Evolutionary conservation across 2,329 filamentous ascomycete species (phyloP), one percentile per base, ranked within the genome.

Genomic region (Trichophyton schoenleinii): DNA sequence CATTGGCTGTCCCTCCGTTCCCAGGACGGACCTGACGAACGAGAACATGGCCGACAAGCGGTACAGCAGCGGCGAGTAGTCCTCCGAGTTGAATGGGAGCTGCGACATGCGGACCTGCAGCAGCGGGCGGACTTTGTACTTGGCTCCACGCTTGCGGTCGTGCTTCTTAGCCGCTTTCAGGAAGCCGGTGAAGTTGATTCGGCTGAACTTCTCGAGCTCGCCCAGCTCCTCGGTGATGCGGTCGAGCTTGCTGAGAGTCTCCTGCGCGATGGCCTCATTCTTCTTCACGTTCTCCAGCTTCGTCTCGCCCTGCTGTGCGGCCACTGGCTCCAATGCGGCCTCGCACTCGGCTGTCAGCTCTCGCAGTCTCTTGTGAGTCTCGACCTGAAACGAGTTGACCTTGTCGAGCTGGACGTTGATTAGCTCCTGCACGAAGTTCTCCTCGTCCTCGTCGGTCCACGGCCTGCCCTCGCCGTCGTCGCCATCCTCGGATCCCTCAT

Each of bases 111-210:
- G 88, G 68, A 96, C 87, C 76, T 96, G 89, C 75, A 97, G 86
- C 78, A 97, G 86, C 31, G 94, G 91, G 25, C 90, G 85, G 67
- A 97, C 88, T 72, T 87, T 89, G 79, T 97, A 97, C 60, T 85
- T 82, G 66, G 85, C 82, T 61, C 91, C 91, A 66, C 92, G 83
- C 77, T 92, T 95, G 67, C 94, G 88, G 75, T 99, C 94, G 76
- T 99, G 94, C 78, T 99, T 99, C 84, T 99, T 99, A 61, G 91
- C 91, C 57, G 95, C 95, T 80, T 99, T 99, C 71, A 96, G 82
- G 75, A 97, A 96, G 57, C 91, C 94, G 4, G 94, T 96, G 75
- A 96, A 99, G 78, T 99, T 99, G 78, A 96, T 87, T 66, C 87
- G 88, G 74, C 90, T 94, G 77, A 94, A 99, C 74, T 89, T 94